Percentiles rank a stretch among this genome's conserved stretches.
These are phyloP conservation scores for Biscogniauxia sp. DNA, from an alignment of 2,329 filamentous ascomycete genomes.

Conservation along the genomic window DNA sequence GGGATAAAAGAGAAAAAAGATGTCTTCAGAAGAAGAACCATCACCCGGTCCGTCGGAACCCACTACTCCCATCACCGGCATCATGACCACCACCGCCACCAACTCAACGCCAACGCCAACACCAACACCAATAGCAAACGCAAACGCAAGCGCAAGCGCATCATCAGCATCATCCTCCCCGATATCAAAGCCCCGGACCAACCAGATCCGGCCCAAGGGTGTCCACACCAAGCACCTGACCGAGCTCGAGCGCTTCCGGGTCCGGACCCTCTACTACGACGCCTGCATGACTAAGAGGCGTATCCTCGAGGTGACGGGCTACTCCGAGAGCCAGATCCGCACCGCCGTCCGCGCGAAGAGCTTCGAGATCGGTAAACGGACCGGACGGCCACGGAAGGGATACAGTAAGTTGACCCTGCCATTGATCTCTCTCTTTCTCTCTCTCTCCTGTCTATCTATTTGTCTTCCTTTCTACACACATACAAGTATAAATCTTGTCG, in stretches of 20 bases:
- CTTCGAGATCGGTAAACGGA: slow-evolving; percentile 20
- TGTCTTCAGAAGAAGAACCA: slow-evolving; percentile 8
- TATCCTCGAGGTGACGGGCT: slow-evolving; percentile 29
- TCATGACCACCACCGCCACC: background rate
- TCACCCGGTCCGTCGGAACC: background rate
- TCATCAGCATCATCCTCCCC: background rate
- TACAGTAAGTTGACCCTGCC: slow-evolving; percentile 15
- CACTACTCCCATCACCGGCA: background rate
- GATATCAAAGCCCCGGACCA: background rate
- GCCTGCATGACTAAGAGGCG: slow-evolving; percentile 23
- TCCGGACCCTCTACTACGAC: slow-evolving; percentile 31
- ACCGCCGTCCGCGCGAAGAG: slow-evolving; percentile 25
- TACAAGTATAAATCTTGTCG: slow-evolving; percentile 1
- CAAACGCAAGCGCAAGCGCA: too few species aligned
- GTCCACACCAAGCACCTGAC: slow-evolving; percentile 30
- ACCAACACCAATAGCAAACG: too few species aligned
- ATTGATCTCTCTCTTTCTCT: background rate
- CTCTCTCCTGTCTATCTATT: background rate
- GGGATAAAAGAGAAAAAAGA: slow-evolving; percentile 1
- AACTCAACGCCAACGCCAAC: background rate
- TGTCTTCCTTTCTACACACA: background rate
- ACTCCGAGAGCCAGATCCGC: slow-evolving; percentile 29
- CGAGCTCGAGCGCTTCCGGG: slow-evolving; percentile 27
- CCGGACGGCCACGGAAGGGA: slow-evolving; percentile 25
- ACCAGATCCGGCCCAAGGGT: slow-evolving; percentile 19